Percentiles rank a stretch among this genome's conserved stretches.
Evolutionary conservation across 2,329 filamentous ascomycete species (phyloP).

Genomic region (Ceratocystis ficicola): DNA sequence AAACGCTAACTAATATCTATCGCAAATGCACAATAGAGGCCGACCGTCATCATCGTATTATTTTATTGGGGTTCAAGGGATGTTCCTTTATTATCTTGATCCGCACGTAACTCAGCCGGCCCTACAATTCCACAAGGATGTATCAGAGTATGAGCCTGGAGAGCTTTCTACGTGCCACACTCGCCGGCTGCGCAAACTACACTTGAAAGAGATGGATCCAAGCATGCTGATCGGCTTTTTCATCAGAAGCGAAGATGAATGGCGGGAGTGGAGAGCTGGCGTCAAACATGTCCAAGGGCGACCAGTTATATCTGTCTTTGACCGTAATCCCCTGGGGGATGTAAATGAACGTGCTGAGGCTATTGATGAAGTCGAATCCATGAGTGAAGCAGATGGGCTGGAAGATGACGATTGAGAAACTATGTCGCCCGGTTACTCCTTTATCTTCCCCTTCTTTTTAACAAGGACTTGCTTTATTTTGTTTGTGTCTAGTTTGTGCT

Average conservation of each 20-base stretch:
- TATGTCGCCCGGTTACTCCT: background rate
- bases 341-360: conserved; percentile 55
- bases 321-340: conserved; percentile 49
- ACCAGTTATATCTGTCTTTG: conserved; percentile 71
- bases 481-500: too few relatives aligned
- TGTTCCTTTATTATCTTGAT: conserved; percentile 85
- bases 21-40: conserved; percentile 44
- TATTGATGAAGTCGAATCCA: conserved; percentile 77
- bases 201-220: conserved; percentile 88
- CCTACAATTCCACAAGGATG: conserved; percentile 49
- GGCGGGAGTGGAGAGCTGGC: conserved; percentile 67
- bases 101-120: conserved; percentile 75
- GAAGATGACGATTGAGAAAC: conserved; percentile 12
- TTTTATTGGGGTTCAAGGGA: conserved; percentile 51
- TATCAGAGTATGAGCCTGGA: conserved; percentile 50
- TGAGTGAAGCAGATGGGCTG: conserved; percentile 55
- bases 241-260: conserved; percentile 70
- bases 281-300: conserved; percentile 68
- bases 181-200: conserved; percentile 64
- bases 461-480: too few relatives aligned
- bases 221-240: conserved; percentile 96
- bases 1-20: conserved; percentile 11
- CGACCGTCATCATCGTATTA: conserved; percentile 76
- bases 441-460: too few relatives aligned
- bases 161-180: conserved; percentile 82